Percentiles rank a stretch among this genome's conserved stretches.
phyloP scores from a whole-genome alignment of 78 protist genomes.

The Blattamonas nauphoetae region DNA sequence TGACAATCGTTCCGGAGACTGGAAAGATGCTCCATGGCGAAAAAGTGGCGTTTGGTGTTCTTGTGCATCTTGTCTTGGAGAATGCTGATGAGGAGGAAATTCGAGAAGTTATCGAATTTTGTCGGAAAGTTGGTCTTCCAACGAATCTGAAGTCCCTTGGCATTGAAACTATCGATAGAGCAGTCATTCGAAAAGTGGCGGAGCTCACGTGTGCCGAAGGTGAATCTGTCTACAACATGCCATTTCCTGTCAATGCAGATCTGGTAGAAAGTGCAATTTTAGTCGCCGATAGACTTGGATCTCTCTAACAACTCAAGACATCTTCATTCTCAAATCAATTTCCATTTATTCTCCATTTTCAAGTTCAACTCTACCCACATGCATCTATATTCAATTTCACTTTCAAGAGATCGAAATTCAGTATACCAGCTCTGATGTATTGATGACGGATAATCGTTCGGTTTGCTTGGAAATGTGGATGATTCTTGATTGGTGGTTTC shows the following conservation, averaged over 20 bases:
- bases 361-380: too few species aligned
- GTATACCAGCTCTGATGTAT: too few species aligned
- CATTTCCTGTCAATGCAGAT: neutral
- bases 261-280: neutral
- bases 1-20: neutral
- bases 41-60: conserved; percentile 23
- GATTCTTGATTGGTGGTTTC: too few species aligned
- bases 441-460: too few species aligned
- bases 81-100: neutral
- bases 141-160: neutral
- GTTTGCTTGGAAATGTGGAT: too few species aligned
- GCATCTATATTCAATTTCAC: too few species aligned
- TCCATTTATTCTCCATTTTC: too few species aligned
- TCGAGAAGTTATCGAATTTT: neutral
- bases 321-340: too few species aligned
- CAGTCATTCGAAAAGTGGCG: neutral
- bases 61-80: conserved; percentile 16
- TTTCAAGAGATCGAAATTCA: too few species aligned
- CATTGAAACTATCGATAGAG: neutral
- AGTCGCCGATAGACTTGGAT: conserved; percentile 4
- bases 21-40: conserved; percentile 23
- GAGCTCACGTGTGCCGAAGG: neutral
- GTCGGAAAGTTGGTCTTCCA: conserved; percentile 13
- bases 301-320: too few species aligned
- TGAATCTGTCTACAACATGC: conserved; percentile 18